phyloP scores from a whole-genome alignment of 331 rosid genomes.

The Rhamnella rubrinervis region DNA sequence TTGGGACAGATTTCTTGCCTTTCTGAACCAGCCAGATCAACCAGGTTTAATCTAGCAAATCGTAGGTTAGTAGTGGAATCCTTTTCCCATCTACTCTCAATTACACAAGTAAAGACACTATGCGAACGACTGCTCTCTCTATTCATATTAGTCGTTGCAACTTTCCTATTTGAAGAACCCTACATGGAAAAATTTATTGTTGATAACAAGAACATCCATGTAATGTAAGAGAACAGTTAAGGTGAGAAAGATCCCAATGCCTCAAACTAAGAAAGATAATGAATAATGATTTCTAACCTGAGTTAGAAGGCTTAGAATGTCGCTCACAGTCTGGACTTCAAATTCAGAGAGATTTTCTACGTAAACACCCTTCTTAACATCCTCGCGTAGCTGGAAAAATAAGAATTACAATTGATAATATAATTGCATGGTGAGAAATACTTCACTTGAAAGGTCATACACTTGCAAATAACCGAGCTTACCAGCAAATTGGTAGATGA shows the following conservation, averaged over 20 bases:
- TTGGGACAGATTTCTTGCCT: slow-evolving; percentile 46
- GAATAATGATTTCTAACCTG: slow-evolving; percentile 51
- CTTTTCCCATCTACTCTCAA: slow-evolving; percentile 96
- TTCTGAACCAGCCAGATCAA: slow-evolving; percentile 98
- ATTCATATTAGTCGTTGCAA: slow-evolving; percentile 97
- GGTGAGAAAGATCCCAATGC: slow-evolving; percentile 4
- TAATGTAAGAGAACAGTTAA: background rate
- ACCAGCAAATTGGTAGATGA: slow-evolving; percentile 84
- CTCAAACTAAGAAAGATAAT: slow-evolving; percentile 22
- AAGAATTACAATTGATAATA: background rate
- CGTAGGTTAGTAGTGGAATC: slow-evolving; percentile 87
- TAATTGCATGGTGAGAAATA: slow-evolving; percentile 12
- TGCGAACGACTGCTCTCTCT: slow-evolving; percentile 99
- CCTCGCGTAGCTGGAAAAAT: slow-evolving; percentile 75
- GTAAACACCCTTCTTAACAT: slow-evolving; percentile 84
- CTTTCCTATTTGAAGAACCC: slow-evolving; percentile 98
- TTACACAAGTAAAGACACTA: slow-evolving; percentile 94
- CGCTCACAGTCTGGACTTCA: slow-evolving; percentile 77
- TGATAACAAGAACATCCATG: slow-evolving; percentile 15
- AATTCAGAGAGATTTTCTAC: slow-evolving; percentile 94
- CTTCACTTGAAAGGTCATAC: slow-evolving; percentile 10
- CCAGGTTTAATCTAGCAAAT: slow-evolving; percentile 88
- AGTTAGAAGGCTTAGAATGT: slow-evolving; percentile 74
- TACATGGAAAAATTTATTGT: slow-evolving; percentile 40
- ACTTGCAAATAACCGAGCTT: slow-evolving; percentile 38